These are phyloP conservation scores for Bodo saltans DNA, from an alignment of 78 protist species.

Conservation along the genomic window DNA sequence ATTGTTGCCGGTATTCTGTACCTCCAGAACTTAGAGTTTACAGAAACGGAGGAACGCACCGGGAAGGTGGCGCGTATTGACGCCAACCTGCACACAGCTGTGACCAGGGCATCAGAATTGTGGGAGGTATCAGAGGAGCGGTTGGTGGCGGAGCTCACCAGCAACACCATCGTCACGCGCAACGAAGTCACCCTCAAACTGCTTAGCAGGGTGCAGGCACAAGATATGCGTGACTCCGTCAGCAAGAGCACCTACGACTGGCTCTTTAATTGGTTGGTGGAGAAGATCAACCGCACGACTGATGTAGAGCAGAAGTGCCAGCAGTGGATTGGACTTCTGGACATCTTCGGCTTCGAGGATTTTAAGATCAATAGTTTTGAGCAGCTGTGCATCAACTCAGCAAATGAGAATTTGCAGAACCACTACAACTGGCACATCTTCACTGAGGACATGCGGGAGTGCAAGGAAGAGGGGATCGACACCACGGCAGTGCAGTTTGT, in stretches of 20 bases:
- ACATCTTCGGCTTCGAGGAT: constrained; percentile 91
- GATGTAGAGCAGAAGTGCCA: constrained; percentile 14
- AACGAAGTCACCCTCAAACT: not conserved
- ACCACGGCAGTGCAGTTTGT: constrained; percentile 66
- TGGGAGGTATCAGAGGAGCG: not conserved
- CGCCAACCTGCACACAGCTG: not conserved
- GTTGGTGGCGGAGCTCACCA: constrained; percentile 15
- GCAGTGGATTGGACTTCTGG: constrained; percentile 74
- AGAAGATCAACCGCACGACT: constrained; percentile 41
- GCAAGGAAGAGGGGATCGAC: constrained; percentile 76
- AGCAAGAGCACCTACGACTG: constrained; percentile 69
- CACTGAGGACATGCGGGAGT: constrained; percentile 82
- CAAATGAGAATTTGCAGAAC: constrained; percentile 90
- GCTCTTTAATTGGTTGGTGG: constrained; percentile 74
- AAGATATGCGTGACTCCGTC: constrained; percentile 61
- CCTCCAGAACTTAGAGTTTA: not conserved
- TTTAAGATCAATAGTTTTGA: constrained; percentile 84
- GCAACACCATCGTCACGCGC: not conserved
- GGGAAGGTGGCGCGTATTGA: not conserved
- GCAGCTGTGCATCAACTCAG: constrained; percentile 93
- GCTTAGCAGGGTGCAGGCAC: constrained; percentile 1
- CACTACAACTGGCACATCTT: constrained; percentile 73
- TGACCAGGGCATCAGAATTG: not conserved
- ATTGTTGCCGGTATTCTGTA: constrained; percentile 31
- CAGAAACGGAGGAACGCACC: constrained; percentile 7